Percentiles rank a stretch among this genome's conserved stretches.
Conservation (phyloP, 257 asterid species). For the Rhazya stricta region DNA sequence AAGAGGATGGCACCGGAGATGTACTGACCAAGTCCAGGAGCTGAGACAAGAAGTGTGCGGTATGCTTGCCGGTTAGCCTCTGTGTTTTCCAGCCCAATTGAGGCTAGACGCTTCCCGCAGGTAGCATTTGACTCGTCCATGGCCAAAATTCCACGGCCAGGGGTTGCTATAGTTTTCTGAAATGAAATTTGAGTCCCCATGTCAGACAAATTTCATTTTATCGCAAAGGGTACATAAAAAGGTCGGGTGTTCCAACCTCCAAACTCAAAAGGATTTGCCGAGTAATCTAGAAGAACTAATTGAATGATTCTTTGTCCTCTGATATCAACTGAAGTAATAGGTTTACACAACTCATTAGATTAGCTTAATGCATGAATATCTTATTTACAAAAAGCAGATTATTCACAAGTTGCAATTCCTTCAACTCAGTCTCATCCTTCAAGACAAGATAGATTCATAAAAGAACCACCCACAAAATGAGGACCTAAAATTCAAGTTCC, state of each 20-base stretch:
- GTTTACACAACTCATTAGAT: neutral
- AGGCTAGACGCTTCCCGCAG: constrained; percentile 66
- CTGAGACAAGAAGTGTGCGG: constrained; percentile 59
- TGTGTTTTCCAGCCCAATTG: constrained; percentile 67
- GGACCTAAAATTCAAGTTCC: neutral
- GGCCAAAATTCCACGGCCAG: constrained; percentile 73
- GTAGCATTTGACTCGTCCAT: constrained; percentile 82
- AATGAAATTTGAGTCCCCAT: constrained; percentile 2
- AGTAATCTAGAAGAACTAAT: neutral
- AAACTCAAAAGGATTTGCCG: neutral
- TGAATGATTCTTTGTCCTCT: neutral
- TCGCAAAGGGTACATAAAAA: neutral
- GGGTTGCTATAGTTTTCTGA: constrained; percentile 64
- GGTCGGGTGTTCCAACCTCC: neutral
- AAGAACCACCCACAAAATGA: neutral
- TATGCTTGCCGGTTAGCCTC: constrained; percentile 71
- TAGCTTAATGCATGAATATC: neutral
- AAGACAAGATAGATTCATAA: neutral
- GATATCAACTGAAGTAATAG: neutral
- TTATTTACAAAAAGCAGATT: neutral
- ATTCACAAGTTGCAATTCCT: neutral
- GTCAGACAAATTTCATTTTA: neutral
- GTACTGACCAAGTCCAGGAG: constrained; percentile 60
- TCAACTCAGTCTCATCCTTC: neutral
- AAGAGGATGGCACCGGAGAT: constrained; percentile 67